These are phyloP conservation scores for Podaxis pistillaris DNA, from an alignment of 768 basidiomycete genomes.

Conservation along the genomic window DNA sequence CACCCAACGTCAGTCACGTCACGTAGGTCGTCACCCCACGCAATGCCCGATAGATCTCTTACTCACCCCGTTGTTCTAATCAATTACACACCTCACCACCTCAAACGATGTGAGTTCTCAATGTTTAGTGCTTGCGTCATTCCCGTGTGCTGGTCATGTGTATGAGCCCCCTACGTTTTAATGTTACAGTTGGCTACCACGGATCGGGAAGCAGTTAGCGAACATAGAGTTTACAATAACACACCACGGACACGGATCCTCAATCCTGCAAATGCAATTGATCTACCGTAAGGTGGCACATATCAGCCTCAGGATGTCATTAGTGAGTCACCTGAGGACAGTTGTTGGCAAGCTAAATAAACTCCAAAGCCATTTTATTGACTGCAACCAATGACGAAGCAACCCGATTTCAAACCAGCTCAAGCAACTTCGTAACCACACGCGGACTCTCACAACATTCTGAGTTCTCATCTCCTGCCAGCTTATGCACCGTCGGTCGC, in stretches of 20 bases:
- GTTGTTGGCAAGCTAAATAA: background rate
- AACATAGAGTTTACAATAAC: background rate
- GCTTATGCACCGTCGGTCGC: constrained; percentile 7
- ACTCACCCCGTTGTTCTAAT: background rate
- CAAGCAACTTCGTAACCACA: background rate
- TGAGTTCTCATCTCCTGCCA: background rate
- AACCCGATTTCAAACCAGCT: constrained; percentile 4
- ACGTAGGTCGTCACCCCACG: background rate
- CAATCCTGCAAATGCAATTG: background rate
- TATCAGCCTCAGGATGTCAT: no score
- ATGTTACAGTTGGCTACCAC: background rate
- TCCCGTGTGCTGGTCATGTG: background rate
- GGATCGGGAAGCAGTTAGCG: background rate
- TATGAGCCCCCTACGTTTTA: background rate
- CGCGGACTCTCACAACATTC: background rate
- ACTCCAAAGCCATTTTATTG: background rate
- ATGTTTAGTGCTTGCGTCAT: background rate
- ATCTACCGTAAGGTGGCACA: no score
- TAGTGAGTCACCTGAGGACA: background rate
- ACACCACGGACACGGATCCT: background rate
- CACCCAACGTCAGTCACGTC: background rate
- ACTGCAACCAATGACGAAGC: background rate
- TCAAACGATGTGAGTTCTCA: background rate
- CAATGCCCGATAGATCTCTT: background rate
- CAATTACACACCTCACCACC: background rate